A percentile compares a stretch with the other conserved stretches of the same genome.
These are phyloP conservation scores for Lasiodiplodia sp. DNA, from an alignment of 2,329 filamentous ascomycete species.

Conservation along the genomic window DNA sequence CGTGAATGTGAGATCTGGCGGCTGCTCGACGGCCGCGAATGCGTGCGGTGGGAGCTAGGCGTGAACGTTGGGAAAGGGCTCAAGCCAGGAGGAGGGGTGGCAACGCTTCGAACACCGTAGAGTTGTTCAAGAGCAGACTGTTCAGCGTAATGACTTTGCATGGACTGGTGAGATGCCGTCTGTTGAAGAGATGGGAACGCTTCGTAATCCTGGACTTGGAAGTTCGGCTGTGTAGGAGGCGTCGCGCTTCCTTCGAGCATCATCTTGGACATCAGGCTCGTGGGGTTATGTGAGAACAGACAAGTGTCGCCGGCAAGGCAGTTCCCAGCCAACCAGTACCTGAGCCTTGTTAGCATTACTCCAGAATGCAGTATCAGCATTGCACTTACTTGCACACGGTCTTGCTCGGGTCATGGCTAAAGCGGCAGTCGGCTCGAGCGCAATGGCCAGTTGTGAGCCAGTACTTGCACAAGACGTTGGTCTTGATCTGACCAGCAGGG, in stretches of 20 bases:
- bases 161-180: conserved; percentile 52
- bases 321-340: conserved; percentile 95
- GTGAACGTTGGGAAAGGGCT: conserved; percentile 67
- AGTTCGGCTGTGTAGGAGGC: conserved; percentile 69
- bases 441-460: conserved; percentile 96
- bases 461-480: conserved; percentile 94
- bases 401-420: conserved; percentile 94
- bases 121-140: conserved; percentile 52
- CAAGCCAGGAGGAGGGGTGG: conserved; percentile 73
- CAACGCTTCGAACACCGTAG: conserved; percentile 45
- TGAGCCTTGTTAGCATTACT: conserved; percentile 46
- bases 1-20: conserved; percentile 65
- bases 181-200: conserved; percentile 79
- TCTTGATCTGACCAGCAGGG: conserved; percentile 78
- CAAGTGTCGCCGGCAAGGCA: conserved; percentile 93
- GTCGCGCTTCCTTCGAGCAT: conserved; percentile 73
- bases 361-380: neutral
- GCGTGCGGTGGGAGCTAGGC: conserved; percentile 67
- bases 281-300: conserved; percentile 96
- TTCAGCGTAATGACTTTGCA: conserved; percentile 49
- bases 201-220: conserved; percentile 84
- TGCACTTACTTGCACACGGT: conserved; percentile 94
- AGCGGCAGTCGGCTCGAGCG: conserved; percentile 92
- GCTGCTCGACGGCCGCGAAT: conserved; percentile 85
- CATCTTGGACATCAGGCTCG: conserved; percentile 82